Conservation (phyloP, 345 rosid genomes). For the Anacardium occidentale region DNA sequence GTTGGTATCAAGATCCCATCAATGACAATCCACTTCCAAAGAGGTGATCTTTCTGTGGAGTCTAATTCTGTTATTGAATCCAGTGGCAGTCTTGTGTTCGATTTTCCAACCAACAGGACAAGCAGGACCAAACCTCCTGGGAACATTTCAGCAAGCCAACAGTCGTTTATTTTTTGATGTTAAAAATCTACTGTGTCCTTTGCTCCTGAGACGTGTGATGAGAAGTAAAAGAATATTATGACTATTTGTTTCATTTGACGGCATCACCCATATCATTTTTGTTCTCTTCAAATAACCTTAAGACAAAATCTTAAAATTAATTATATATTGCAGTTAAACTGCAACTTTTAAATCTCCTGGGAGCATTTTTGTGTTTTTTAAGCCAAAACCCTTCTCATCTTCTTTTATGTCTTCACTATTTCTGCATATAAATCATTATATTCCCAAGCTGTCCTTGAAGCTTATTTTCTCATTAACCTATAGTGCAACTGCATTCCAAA, state of each 20-base stretch:
- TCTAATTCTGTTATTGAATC: background rate
- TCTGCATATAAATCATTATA: too few relatives aligned
- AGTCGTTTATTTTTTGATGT: constrained; percentile 10
- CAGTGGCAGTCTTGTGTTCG: background rate
- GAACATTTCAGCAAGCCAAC: constrained; percentile 15
- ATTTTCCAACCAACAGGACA: background rate
- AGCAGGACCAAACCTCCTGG: background rate
- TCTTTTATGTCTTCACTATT: too few relatives aligned
- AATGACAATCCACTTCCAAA: background rate
- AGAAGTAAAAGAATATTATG: background rate
- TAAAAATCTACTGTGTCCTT: background rate
- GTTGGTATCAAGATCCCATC: background rate
- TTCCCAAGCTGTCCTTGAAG: too few relatives aligned
- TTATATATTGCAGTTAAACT: too few relatives aligned
- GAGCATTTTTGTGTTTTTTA: too few relatives aligned
- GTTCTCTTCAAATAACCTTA: too few relatives aligned
- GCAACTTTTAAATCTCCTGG: too few relatives aligned
- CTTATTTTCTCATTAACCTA: too few relatives aligned
- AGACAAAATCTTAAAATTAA: too few relatives aligned
- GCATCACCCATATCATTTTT: background rate
- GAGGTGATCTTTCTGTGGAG: background rate
- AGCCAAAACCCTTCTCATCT: too few relatives aligned
- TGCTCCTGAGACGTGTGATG: background rate
- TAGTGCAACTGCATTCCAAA: too few relatives aligned
- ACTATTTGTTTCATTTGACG: background rate